phyloP scores from a whole-genome alignment of 352 stramenopile species.

The Phytophthora hybrid region DNA sequence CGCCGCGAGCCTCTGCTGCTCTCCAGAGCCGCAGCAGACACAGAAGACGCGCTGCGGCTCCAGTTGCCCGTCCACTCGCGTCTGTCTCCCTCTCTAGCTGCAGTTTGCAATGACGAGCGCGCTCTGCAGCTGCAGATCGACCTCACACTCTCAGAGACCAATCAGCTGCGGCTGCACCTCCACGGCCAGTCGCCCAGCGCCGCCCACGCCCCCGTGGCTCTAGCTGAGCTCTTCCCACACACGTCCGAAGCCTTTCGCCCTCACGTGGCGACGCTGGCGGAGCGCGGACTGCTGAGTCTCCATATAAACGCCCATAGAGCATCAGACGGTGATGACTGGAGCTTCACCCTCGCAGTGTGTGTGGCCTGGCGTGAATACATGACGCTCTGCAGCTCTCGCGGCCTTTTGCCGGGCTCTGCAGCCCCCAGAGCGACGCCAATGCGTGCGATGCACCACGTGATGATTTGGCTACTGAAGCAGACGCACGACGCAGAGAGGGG shows the following conservation, averaged over 20 bases:
- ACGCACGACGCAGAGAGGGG: conserved; percentile 13
- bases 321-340: conserved; percentile 15
- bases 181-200: conserved; percentile 4
- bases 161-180: conserved; percentile 23
- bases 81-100: conserved; percentile 9
- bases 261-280: conserved; percentile 32
- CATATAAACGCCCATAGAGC: conserved; percentile 37
- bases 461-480: conserved; percentile 65
- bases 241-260: conserved; percentile 20
- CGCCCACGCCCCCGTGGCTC: conserved; percentile 13
- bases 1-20: conserved; percentile 18
- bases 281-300: conserved; percentile 44
- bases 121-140: conserved; percentile 20
- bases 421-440: conserved; percentile 20
- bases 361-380: conserved; percentile 53
- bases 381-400: conserved; percentile 12
- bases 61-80: conserved; percentile 21
- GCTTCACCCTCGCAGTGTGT: conserved; percentile 37
- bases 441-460: conserved; percentile 52
- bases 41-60: conserved; percentile 9
- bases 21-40: conserved; percentile 5
- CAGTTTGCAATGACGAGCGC: conserved; percentile 1
- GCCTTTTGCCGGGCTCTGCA: conserved; percentile 12
- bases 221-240: conserved; percentile 39
- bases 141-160: conserved; percentile 16